A percentile compares a stretch with the other conserved stretches of the same genome.
Conservation (phyloP, 805 yeast genomes). For the Yamadazyma endophytica region DNA sequence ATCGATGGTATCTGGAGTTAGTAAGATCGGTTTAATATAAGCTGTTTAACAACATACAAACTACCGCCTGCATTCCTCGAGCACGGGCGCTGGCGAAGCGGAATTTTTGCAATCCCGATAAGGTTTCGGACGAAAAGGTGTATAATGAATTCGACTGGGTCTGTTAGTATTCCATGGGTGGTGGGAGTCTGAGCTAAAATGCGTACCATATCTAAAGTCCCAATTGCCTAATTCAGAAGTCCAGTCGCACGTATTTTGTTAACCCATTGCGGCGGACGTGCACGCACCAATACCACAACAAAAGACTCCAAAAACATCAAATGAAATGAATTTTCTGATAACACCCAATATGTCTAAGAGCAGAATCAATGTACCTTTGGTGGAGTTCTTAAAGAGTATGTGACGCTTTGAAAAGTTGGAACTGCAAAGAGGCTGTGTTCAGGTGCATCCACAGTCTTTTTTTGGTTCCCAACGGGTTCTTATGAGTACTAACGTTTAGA, state of each 20-base stretch:
- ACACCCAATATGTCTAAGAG: conserved; percentile 3
- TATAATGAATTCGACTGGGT: conserved; percentile 40
- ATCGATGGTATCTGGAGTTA: conserved; percentile 47
- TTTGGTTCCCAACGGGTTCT: background rate
- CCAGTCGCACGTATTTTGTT: no score
- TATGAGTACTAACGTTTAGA: conserved; percentile 29
- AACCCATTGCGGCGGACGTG: conserved; percentile 2
- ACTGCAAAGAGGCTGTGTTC: background rate
- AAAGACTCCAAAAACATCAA: conserved; percentile 2
- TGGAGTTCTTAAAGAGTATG: conserved; percentile 43
- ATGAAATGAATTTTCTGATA: background rate
- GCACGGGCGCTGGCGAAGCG: conserved; percentile 69
- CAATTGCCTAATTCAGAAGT: no score
- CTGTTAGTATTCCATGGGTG: background rate
- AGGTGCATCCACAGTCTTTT: background rate
- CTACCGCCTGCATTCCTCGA: conserved; percentile 54
- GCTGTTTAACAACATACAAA: conserved; percentile 39
- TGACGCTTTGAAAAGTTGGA: conserved; percentile 6
- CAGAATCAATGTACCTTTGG: conserved; percentile 25
- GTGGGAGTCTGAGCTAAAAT: background rate
- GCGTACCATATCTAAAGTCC: background rate
- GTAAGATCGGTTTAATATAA: background rate
- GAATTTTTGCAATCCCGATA: conserved; percentile 60
- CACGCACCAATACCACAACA: conserved; percentile 9
- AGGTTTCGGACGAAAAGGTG: conserved; percentile 58